Evolutionary conservation across 768 basidiomycete genomes (phyloP), one percentile per base, ranked within the genome.

Genomic region (Pleurotus citrinopileatus): DNA sequence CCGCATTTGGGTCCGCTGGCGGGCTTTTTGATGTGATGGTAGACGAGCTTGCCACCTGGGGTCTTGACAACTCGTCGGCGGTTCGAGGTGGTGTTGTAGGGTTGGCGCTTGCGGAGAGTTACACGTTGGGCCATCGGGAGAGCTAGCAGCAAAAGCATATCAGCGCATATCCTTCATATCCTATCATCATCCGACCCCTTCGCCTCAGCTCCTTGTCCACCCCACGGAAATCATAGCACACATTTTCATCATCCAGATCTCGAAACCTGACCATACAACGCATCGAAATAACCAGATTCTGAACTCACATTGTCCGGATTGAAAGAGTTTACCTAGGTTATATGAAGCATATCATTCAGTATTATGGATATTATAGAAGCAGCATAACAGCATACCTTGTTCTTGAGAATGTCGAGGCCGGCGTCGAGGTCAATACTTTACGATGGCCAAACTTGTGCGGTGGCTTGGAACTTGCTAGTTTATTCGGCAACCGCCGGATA

Each of bases 31-130:
- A 98, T 77, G 73, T 97, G 91, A 79, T 98, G 95, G 78, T 96
- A 95, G 64, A 96, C 93, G 64, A 98, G 89, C 76, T 90, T 93
- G 61, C 97, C 97, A 75, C 96, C 97, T 52, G 97, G 97, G 32
- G 97, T 98, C 83, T 98, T 98, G 57, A 98, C 86, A 61, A 98
- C 83, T 63, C 94, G 88, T 70, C 95, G 83, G 69, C 93, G 86
- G 83, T 89, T 94, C 55, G 96, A 98, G 65, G 87, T 86, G 74
- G 97, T 98, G 86, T 97, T 98, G 83, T 99, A 97, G 19, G 94
- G 86, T 63, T 88, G 87, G 71, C 97, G 93, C 77, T 97, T 99
- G 80, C 97, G 90, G 79, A 99, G 93, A 66, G 94, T 97, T 67
- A 99, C 95, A 70, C 97, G 94, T 86, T 98, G 96, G 75, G 93